phyloP scores from a whole-genome alignment of 2,329 filamentous ascomycete genomes.

The Aspergillus sp. region DNA sequence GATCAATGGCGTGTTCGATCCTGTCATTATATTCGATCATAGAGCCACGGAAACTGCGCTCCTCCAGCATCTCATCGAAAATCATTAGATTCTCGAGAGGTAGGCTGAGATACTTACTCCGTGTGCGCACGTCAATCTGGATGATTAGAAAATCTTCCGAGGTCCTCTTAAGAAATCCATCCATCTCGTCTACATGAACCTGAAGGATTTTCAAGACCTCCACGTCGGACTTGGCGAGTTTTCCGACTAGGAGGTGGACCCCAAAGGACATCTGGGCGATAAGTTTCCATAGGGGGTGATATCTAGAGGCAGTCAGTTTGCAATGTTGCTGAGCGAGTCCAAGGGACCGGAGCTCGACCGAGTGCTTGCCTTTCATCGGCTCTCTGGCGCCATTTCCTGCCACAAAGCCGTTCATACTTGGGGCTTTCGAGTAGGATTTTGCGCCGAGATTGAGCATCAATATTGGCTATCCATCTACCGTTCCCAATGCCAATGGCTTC shows the following conservation, averaged over 20 bases:
- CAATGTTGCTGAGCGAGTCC: background rate
- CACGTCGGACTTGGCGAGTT: conserved; percentile 82
- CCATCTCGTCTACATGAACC: conserved; percentile 89
- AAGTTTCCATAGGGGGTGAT: conserved; percentile 87
- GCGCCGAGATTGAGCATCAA: conserved; percentile 55
- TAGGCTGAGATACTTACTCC: conserved; percentile 76
- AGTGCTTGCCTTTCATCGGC: conserved; percentile 58
- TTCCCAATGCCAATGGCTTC: conserved; percentile 35
- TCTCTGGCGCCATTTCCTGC: conserved; percentile 73
- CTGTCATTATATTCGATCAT: conserved; percentile 86
- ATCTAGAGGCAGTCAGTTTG: conserved; percentile 45
- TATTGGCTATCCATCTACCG: conserved; percentile 33
- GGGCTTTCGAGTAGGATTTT: conserved; percentile 68
- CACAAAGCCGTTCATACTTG: conserved; percentile 70
- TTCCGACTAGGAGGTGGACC: conserved; percentile 80
- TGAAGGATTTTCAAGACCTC: conserved; percentile 89
- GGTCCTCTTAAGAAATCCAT: conserved; percentile 83
- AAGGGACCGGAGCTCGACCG: background rate
- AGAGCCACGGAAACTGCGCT: conserved; percentile 76
- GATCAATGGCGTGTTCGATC: conserved; percentile 84
- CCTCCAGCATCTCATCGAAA: conserved; percentile 86
- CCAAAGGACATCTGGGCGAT: conserved; percentile 92
- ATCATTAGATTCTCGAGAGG: conserved; percentile 79
- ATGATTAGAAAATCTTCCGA: conserved; percentile 82
- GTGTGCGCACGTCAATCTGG: conserved; percentile 74